phyloP scores from a whole-genome alignment of 1,139 yeast species.

The Suhomyces taliae region DNA sequence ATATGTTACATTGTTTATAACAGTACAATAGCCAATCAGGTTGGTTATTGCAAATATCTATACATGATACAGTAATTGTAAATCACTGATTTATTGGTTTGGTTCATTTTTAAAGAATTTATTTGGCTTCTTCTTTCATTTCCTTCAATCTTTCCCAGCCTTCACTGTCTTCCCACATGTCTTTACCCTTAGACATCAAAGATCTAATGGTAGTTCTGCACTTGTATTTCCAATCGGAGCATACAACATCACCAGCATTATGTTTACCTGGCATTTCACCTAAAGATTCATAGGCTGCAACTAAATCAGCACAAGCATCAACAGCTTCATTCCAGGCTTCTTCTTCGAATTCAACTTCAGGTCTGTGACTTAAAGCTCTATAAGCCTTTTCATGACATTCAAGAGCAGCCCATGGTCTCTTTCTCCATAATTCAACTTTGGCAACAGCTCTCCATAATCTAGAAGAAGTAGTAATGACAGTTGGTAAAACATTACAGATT shows the following conservation, averaged over 20 bases:
- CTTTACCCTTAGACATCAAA: slow-evolving; percentile 75
- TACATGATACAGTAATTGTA: too few species aligned
- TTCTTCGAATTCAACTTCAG: slow-evolving; percentile 65
- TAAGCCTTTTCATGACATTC: slow-evolving; percentile 87
- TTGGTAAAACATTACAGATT: slow-evolving; percentile 64
- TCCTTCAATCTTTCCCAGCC: slow-evolving; percentile 71
- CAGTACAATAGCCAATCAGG: too few species aligned
- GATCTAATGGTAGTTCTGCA: slow-evolving; percentile 72
- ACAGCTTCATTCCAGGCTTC: slow-evolving; percentile 76
- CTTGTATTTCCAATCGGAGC: slow-evolving; percentile 90
- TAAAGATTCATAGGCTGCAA: slow-evolving; percentile 82
- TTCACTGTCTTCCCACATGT: slow-evolving; percentile 74
- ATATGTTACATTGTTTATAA: too few species aligned
- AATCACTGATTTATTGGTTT: too few species aligned
- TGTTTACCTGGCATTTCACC: slow-evolving; percentile 87
- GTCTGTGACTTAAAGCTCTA: slow-evolving; percentile 65
- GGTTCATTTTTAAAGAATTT: background rate
- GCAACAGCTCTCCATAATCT: slow-evolving; percentile 85
- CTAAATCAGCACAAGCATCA: slow-evolving; percentile 74
- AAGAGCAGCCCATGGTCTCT: slow-evolving; percentile 82
- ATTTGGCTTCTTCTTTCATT: slow-evolving; percentile 39
- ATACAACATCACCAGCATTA: slow-evolving; percentile 80
- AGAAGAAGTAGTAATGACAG: slow-evolving; percentile 66
- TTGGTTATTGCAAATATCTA: too few species aligned
- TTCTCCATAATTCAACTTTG: slow-evolving; percentile 83